These are phyloP conservation scores for Nephelium lappaceum DNA, from an alignment of 345 rosid species.

Conservation along the genomic window DNA sequence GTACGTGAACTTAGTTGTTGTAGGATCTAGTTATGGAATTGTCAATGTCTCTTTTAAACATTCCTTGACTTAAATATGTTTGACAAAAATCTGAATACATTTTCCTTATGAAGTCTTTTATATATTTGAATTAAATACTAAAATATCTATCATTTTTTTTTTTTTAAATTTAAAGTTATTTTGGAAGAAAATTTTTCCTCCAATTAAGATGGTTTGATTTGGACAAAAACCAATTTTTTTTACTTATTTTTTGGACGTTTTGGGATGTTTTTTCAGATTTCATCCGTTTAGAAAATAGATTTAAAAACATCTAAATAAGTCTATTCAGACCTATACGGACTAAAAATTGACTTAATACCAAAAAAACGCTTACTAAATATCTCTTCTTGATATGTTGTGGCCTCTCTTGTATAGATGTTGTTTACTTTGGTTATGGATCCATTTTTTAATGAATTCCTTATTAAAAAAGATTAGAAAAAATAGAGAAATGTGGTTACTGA, in stretches of 20 bases:
- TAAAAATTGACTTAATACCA: background rate
- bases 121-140: too few relatives aligned
- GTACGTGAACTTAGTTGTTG: conserved; percentile 35
- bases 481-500: background rate
- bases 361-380: background rate
- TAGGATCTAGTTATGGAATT: background rate
- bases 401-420: background rate
- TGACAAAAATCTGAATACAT: background rate
- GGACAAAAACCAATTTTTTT: background rate
- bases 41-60: background rate
- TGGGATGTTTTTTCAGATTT: background rate
- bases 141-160: too few relatives aligned
- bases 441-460: background rate
- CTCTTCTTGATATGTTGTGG: background rate
- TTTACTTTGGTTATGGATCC: background rate
- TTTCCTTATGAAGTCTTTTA: background rate
- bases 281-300: background rate
- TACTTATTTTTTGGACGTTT: background rate
- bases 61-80: background rate
- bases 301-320: background rate
- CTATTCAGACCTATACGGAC: background rate
- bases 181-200: background rate
- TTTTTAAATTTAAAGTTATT: background rate
- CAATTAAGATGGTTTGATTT: background rate
- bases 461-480: too few relatives aligned